Percentiles rank a stretch among this genome's conserved stretches.
Evolutionary conservation across 805 yeast species (phyloP).

Genomic region (Clavispora fructus): DNA sequence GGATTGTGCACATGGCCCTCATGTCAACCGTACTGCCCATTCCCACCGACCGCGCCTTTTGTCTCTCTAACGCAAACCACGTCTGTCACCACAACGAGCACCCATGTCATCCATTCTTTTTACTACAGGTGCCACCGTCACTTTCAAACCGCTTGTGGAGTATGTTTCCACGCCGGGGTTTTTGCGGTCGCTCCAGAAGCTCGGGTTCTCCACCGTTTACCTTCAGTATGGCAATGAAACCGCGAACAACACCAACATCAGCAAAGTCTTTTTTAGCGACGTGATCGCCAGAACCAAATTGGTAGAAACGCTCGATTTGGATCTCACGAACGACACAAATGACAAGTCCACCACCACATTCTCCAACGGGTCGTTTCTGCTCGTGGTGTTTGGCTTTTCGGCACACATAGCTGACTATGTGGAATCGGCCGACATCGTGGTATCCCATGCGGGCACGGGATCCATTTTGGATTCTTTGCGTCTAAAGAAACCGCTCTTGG

Average conservation of each 20-base stretch:
- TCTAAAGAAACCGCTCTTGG: slow-evolving; percentile 50
- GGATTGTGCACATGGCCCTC: no score
- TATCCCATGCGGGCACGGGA: slow-evolving; percentile 92
- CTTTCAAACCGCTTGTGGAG: slow-evolving; percentile 59
- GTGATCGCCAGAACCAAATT: slow-evolving; percentile 11
- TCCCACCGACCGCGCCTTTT: no score
- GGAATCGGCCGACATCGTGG: slow-evolving; percentile 48
- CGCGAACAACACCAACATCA: slow-evolving; percentile 15
- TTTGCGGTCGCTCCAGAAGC: slow-evolving; percentile 23
- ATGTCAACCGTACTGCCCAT: no score
- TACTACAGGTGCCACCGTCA: slow-evolving; percentile 89
- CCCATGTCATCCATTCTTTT: slow-evolving; percentile 36
- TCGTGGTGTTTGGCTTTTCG: slow-evolving; percentile 27
- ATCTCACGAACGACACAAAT: slow-evolving; percentile 11
- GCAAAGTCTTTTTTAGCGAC: slow-evolving; percentile 19
- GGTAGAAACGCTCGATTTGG: slow-evolving; percentile 8
- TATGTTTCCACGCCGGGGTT: slow-evolving; percentile 33
- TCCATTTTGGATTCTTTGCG: slow-evolving; percentile 78
- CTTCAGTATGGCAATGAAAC: slow-evolving; percentile 33
- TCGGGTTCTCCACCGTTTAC: slow-evolving; percentile 28
- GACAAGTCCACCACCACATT: slow-evolving; percentile 12
- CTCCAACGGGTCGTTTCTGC: slow-evolving; percentile 5
- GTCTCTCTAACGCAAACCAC: no score
- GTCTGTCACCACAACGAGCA: no score
- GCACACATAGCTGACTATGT: slow-evolving; percentile 33